Evolutionary conservation across 495 filamentous ascomycete species (phyloP), one percentile per base, ranked within the genome.

Genomic region (Bathelium albidoporum): DNA sequence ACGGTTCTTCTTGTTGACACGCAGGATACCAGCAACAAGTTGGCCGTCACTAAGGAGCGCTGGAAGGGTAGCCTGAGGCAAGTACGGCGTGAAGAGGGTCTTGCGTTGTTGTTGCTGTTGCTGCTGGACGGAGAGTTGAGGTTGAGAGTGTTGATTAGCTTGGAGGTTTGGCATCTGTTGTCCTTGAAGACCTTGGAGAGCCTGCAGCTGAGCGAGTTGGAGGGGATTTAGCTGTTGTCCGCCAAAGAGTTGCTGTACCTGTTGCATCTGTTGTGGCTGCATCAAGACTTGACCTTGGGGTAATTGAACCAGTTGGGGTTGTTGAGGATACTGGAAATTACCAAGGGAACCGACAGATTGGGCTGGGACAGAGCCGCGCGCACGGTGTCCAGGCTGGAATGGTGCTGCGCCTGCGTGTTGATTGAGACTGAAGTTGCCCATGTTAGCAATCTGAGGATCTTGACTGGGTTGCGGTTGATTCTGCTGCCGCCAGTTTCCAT

Each of bases 1-100:
- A 43, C 94, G 85, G 73, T 98, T 98, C 81, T 98, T 98, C 80
- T 97, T 98, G 81, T 98, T 98, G 62, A 98, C 94, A 52, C 94
- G 88, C 44, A 98, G 87, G 69, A 97, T 90, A 79, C 94, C 94
- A 58, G 94, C 90, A 41, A 98, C 94, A 53, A 98, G 85, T 72
- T 96, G 91, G 16, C 93, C 94, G 67, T 97, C 91, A 68, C 85
- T 84, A 62, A 98, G 82, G 32, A 98, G 81, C 31, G 91, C 94
- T 45, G 94, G 94, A 20, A 98, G 80, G 52, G 88, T 96, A 26
- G 95, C 95, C 73, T 98, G 94, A 5, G 94, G 95, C 41, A 98
- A 82, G 70, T 98, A 98, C 64, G 95, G 94, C 69, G 94, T 97
- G 79, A 98, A 98, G 1, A 98, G 82, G 3, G 94, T 98, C 81